phyloP scores from a whole-genome alignment of 208 protist genomes.

The Porcisia hertigi region DNA sequence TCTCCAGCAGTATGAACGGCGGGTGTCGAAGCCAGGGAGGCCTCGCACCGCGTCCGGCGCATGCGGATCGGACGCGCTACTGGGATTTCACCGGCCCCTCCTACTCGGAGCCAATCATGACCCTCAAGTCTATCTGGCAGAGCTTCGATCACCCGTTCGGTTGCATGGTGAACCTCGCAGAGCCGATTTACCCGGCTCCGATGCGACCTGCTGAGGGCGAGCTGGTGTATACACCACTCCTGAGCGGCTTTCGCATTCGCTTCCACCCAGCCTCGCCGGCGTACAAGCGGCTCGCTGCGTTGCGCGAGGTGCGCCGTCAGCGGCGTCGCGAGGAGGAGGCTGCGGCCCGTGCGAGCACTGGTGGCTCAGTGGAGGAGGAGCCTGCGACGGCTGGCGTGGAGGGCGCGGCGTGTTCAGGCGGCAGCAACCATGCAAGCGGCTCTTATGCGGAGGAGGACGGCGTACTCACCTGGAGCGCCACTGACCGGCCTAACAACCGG shows the following conservation, averaged over 20 bases:
- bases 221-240: slow-evolving; percentile 80
- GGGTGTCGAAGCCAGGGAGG: background rate
- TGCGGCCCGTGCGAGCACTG: background rate
- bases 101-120: slow-evolving; percentile 71
- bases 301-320: slow-evolving; percentile 42
- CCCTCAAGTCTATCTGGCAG: slow-evolving; percentile 70
- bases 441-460: slow-evolving; percentile 42
- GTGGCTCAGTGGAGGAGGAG: background rate
- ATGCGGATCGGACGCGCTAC: slow-evolving; percentile 29
- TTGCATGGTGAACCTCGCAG: slow-evolving; percentile 60
- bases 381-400: background rate
- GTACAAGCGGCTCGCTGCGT: slow-evolving; percentile 47
- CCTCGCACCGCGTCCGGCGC: slow-evolving; percentile 1
- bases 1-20: background rate
- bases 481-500: slow-evolving; percentile 80
- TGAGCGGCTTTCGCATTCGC: slow-evolving; percentile 83
- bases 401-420: background rate
- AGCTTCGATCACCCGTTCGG: slow-evolving; percentile 80
- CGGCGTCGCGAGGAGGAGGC: slow-evolving; percentile 23
- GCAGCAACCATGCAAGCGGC: background rate
- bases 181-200: slow-evolving; percentile 49
- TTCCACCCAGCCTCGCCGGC: slow-evolving; percentile 64
- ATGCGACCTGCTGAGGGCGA: slow-evolving; percentile 68
- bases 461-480: slow-evolving; percentile 73
- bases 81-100: slow-evolving; percentile 43